These are phyloP conservation scores for Saccharomycopsis amapae DNA, from an alignment of 805 yeast genomes.

Conservation along the genomic window DNA sequence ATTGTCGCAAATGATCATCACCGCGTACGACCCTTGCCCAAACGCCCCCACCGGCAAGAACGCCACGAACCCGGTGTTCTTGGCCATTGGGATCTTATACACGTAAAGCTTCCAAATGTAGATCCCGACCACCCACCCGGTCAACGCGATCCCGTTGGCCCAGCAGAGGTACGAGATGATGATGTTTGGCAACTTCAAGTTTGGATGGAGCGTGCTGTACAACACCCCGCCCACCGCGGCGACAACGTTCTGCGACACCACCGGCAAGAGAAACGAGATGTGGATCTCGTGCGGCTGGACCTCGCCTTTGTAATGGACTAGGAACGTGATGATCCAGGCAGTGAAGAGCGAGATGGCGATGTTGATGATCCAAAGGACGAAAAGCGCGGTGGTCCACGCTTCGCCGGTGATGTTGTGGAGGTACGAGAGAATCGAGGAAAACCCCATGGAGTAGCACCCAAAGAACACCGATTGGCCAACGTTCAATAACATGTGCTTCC, in stretches of 20 bases:
- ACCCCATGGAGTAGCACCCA: conserved; percentile 82
- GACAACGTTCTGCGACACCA: conserved; percentile 75
- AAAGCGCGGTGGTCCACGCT: conserved; percentile 43
- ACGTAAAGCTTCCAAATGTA: conserved; percentile 54
- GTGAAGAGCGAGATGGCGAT: conserved; percentile 46
- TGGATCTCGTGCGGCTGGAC: conserved; percentile 37
- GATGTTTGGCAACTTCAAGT: conserved; percentile 45
- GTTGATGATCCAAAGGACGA: conserved; percentile 71
- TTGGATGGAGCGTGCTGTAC: conserved; percentile 36
- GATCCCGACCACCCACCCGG: conserved; percentile 47
- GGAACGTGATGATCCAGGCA: conserved; percentile 54
- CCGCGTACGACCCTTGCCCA: conserved; percentile 78
- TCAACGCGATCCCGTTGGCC: conserved; percentile 60
- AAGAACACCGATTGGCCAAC: conserved; percentile 51
- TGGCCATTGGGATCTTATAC: conserved; percentile 48
- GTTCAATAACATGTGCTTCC: conserved; percentile 31
- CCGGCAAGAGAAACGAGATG: conserved; percentile 59
- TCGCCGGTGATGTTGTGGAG: conserved; percentile 33
- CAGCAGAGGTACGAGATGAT: conserved; percentile 52
- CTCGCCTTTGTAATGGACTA: conserved; percentile 34
- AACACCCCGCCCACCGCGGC: conserved; percentile 64
- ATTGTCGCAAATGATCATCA: conserved; percentile 48
- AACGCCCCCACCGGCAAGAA: conserved; percentile 78
- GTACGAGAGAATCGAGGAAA: conserved; percentile 52
- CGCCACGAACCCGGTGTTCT: conserved; percentile 49